Evolutionary conservation across 2,329 filamentous ascomycete species (phyloP).

Genomic region (Alternaria dauci): DNA sequence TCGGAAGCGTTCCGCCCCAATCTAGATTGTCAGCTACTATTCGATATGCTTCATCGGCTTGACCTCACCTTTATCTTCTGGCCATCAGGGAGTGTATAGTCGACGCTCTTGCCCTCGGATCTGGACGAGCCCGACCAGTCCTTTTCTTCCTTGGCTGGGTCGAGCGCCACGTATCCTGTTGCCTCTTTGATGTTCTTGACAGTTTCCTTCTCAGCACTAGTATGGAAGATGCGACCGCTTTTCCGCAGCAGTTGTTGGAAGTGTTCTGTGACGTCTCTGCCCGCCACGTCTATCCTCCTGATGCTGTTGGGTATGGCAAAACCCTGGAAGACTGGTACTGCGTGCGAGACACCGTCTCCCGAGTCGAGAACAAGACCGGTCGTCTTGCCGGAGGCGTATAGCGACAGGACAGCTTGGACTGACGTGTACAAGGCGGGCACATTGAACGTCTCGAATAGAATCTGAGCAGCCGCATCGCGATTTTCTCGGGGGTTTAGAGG

Average conservation of each 20-base stretch:
- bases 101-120: constrained; percentile 78
- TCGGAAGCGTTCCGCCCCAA: constrained; percentile 92
- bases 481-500: constrained; percentile 95
- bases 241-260: constrained; percentile 90
- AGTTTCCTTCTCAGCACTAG: constrained; percentile 98
- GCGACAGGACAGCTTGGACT: constrained; percentile 93
- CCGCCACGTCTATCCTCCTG: constrained; percentile 93
- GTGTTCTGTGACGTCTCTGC: constrained; percentile 94
- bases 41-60: constrained; percentile 12
- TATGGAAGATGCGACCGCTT: constrained; percentile 93
- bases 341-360: constrained; percentile 95
- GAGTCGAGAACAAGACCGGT: constrained; percentile 96
- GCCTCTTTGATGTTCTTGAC: constrained; percentile 97
- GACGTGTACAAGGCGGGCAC: constrained; percentile 96
- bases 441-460: constrained; percentile 98
- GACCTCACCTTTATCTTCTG: constrained; percentile 82
- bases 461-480: constrained; percentile 94
- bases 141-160: constrained; percentile 94
- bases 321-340: constrained; percentile 96
- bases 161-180: constrained; percentile 86
- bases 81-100: constrained; percentile 91
- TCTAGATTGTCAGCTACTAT: constrained; percentile 58
- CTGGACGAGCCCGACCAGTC: constrained; percentile 85
- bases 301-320: constrained; percentile 98
- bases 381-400: constrained; percentile 95